These are phyloP conservation scores for Coix lacrymajobi DNA, from an alignment of 176 grass and related monocot genomes.

Conservation along the genomic window DNA sequence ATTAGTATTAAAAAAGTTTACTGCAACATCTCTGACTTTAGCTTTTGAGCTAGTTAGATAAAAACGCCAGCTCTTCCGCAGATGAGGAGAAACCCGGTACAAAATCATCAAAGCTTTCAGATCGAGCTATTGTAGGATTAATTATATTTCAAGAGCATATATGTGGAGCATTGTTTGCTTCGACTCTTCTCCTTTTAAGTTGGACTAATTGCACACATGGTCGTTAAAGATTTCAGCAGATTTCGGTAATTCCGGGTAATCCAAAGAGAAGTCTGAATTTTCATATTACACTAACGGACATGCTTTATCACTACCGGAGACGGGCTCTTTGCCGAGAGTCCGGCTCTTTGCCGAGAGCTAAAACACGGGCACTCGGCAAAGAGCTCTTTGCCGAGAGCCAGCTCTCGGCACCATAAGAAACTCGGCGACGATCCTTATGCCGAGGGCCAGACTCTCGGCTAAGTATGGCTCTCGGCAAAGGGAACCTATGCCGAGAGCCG, in stretches of 20 bases:
- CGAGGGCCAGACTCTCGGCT: too few relatives aligned
- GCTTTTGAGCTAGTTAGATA: not conserved
- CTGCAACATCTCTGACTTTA: slow-evolving; percentile 17
- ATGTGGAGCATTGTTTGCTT: not conserved
- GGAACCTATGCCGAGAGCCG: too few relatives aligned
- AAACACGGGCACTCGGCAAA: too few relatives aligned
- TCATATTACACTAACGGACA: too few relatives aligned
- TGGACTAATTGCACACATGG: not conserved
- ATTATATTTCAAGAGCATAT: too few relatives aligned
- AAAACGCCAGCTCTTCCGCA: not conserved
- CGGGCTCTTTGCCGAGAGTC: too few relatives aligned
- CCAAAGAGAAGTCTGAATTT: not conserved
- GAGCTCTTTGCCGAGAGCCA: too few relatives aligned
- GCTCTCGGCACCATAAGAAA: too few relatives aligned
- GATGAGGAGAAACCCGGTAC: not conserved
- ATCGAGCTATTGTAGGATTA: not conserved
- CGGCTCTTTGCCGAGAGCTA: too few relatives aligned
- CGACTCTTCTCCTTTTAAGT: not conserved
- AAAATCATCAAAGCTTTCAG: not conserved
- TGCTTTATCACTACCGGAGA: too few relatives aligned
- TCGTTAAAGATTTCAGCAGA: not conserved
- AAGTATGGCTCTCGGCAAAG: too few relatives aligned
- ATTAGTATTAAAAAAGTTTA: slow-evolving; percentile 12
- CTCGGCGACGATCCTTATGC: too few relatives aligned
- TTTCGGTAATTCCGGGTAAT: not conserved